Conservation (phyloP, 352 stramenopile genomes). For the Saprolegnia parasitica region DNA sequence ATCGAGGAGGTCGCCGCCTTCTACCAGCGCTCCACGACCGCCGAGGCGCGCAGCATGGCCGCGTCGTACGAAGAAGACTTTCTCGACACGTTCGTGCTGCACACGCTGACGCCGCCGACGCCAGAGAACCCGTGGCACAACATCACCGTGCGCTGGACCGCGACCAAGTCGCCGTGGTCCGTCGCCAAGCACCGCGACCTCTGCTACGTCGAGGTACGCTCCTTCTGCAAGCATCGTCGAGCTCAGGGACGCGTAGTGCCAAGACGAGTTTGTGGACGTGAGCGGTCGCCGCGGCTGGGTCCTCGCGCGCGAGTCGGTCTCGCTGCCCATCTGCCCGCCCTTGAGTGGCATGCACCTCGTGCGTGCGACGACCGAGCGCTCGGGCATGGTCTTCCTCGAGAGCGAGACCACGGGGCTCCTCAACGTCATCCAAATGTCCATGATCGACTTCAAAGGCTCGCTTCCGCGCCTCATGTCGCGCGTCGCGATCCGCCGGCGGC, state of each 20-base stretch:
- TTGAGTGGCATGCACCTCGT: constrained; percentile 75
- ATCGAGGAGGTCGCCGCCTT: constrained; percentile 26
- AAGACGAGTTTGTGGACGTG: constrained; percentile 80
- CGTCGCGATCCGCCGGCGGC: neutral
- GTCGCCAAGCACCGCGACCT: constrained; percentile 39
- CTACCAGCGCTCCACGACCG: constrained; percentile 21
- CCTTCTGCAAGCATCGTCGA: constrained; percentile 22
- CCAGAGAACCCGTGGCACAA: constrained; percentile 57
- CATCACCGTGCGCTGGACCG: constrained; percentile 79
- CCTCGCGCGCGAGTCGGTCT: constrained; percentile 78
- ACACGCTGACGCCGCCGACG: constrained; percentile 14
- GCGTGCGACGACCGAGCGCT: constrained; percentile 77
- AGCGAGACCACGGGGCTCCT: constrained; percentile 62
- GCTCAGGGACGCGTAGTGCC: constrained; percentile 77
- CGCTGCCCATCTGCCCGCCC: constrained; percentile 68
- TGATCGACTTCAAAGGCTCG: constrained; percentile 67
- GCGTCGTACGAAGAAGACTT: constrained; percentile 21
- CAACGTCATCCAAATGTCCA: constrained; percentile 77
- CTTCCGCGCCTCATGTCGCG: constrained; percentile 23
- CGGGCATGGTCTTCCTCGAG: constrained; percentile 78
- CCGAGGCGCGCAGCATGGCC: constrained; percentile 12
- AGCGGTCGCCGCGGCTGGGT: constrained; percentile 77
- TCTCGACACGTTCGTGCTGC: constrained; percentile 17
- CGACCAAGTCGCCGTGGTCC: constrained; percentile 13
- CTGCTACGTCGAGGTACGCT: constrained; percentile 27